phyloP scores from a whole-genome alignment of 2,329 filamentous ascomycete species.

The Berkeleyomyces rouxiae region DNA sequence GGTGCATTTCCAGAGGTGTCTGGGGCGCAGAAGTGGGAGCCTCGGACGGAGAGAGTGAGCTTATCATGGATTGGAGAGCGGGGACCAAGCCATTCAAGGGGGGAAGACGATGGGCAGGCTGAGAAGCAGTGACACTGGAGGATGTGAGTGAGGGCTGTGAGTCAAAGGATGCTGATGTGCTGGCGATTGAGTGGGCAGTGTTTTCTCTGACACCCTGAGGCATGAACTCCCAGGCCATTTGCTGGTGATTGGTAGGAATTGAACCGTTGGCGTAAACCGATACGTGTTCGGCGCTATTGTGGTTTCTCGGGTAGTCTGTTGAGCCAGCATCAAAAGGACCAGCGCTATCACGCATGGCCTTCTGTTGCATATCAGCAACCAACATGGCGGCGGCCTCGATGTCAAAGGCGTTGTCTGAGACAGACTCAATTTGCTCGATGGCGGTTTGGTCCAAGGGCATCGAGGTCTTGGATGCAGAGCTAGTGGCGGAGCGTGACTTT shows the following conservation, averaged over 20 bases:
- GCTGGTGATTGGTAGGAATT: slow-evolving; percentile 69
- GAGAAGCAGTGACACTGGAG: slow-evolving; percentile 38
- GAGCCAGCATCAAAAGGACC: slow-evolving; percentile 40
- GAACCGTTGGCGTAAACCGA: slow-evolving; percentile 63
- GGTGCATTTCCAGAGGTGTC: slow-evolving; percentile 16
- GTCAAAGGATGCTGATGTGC: slow-evolving; percentile 50
- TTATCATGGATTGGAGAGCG: slow-evolving; percentile 54
- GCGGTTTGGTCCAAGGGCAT: slow-evolving; percentile 72
- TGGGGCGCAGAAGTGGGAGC: slow-evolving; percentile 27
- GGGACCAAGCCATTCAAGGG: slow-evolving; percentile 46
- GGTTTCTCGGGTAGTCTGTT: slow-evolving; percentile 52
- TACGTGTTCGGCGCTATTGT: slow-evolving; percentile 59
- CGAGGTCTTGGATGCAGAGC: slow-evolving; percentile 52
- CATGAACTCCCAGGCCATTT: slow-evolving; percentile 63
- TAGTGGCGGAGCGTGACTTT: slow-evolving; percentile 46
- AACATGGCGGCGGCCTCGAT: slow-evolving; percentile 97
- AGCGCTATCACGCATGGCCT: slow-evolving; percentile 48
- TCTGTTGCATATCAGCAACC: slow-evolving; percentile 95
- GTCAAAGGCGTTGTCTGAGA: slow-evolving; percentile 71
- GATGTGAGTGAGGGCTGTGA: slow-evolving; percentile 46
- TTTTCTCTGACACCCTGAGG: slow-evolving; percentile 47
- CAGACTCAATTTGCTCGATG: slow-evolving; percentile 83
- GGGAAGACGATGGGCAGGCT: slow-evolving; percentile 42
- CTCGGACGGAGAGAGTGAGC: slow-evolving; percentile 46
- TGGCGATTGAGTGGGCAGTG: slow-evolving; percentile 59